Percentiles rank a stretch among this genome's conserved stretches.
phyloP scores from a whole-genome alignment of 805 yeast species.

The Zygoascus bituminiphila region DNA sequence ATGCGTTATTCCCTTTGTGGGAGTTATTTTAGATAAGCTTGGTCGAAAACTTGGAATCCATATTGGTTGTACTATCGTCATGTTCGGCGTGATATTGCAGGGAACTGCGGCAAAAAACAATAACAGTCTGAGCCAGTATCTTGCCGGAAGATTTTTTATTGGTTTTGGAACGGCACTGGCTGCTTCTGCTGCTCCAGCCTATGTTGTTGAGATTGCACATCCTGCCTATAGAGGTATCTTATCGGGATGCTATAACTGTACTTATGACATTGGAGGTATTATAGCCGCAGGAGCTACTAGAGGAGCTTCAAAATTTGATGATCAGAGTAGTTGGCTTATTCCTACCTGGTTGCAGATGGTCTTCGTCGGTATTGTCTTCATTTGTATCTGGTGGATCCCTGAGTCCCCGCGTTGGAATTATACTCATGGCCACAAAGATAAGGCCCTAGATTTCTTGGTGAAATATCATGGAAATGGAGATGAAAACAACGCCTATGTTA shows the following conservation, averaged over 20 bases:
- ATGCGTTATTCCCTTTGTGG: conserved; percentile 12
- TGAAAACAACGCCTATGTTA: conserved; percentile 7
- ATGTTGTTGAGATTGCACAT: conserved; percentile 15
- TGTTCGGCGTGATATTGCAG: conserved; percentile 9
- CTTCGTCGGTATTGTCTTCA: conserved; percentile 10
- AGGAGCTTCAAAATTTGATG: conserved; percentile 5
- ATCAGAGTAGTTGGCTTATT: conserved; percentile 11
- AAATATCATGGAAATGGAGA: conserved; percentile 13
- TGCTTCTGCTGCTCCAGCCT: conserved; percentile 12
- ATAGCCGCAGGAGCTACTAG: conserved; percentile 12
- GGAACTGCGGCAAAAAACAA: conserved; percentile 9
- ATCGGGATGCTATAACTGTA: conserved; percentile 15
- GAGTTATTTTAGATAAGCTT: conserved; percentile 9
- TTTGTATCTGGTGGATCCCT: conserved; percentile 5
- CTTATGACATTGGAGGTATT: conserved; percentile 16
- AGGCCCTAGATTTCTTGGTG: conserved; percentile 8
- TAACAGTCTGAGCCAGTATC: conserved; percentile 2
- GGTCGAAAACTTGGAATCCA: conserved; percentile 13
- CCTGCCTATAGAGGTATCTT: conserved; percentile 18
- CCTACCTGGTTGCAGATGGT: conserved; percentile 16
- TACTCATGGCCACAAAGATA: conserved; percentile 9
- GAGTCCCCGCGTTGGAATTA: conserved; percentile 16
- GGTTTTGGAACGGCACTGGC: conserved; percentile 14
- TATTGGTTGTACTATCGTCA: conserved; percentile 9
- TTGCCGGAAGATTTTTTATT: conserved; percentile 15